Evolutionary conservation across 371 early-diverging fungal species (phyloP), one percentile per base, ranked within the genome.

Genomic region (Quaeritorhiza haematococci): DNA sequence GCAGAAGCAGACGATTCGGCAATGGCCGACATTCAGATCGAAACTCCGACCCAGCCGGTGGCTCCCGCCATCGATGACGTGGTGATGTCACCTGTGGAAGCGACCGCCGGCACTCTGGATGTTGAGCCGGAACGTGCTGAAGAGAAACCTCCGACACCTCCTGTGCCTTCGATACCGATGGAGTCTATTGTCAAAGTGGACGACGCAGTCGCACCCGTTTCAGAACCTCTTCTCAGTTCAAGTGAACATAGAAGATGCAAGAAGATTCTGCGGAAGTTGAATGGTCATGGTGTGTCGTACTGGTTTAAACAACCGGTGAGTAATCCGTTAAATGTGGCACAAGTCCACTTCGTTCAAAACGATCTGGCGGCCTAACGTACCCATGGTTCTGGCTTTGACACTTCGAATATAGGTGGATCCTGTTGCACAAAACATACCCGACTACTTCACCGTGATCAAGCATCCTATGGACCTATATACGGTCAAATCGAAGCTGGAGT

Each of bases 381-480:
- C 13, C 13, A 10, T 38, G 38, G n/a, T n/a, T n/a, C 38, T 10
- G n/a, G 38, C 10, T 23, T 21, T 45, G 7, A 23, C 46, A 27
- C 7, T 45, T 19, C 21, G 38, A 13, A 38, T 47, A 26, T 34
- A 56, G 61, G 82, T 84, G 27, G 97, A 98, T 68, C 85, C 86
- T 15, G 84, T 88, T 3, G 82, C 83, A 1, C 69, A 93, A 33
- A 85, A 86, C 58, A 89, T 96, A 50, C 98, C 97, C 8, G 89
- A 85, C 59, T 99, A 99, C 75, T 85, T 84, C 19, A 75, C 82
- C 2, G 83, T 94, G 27, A 85, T 99, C 62, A 96, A 92, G 62
- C 64, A 90, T 27, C 98, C 99, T 5, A 99, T 98, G 98, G 99
- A 99, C 64, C 52, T 98, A 5, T 21, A 27, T 2, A 73, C 70